A percentile compares a stretch with the other conserved stretches of the same genome.
Evolutionary conservation across 768 basidiomycete genomes (phyloP).

Genomic region (Mycena galericulata): DNA sequence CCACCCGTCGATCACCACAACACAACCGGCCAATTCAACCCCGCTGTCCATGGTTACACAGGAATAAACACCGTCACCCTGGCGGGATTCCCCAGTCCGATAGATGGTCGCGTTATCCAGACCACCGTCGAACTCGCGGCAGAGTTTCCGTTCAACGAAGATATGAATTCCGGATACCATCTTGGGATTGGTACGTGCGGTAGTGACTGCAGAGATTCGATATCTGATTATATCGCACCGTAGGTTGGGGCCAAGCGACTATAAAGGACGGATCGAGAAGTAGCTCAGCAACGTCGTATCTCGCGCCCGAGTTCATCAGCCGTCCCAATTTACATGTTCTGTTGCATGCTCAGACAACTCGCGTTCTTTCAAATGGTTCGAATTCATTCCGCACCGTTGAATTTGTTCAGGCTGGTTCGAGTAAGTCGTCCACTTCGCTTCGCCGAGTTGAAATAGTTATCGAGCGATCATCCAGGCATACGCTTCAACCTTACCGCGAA

Average conservation of each 20-base stretch:
- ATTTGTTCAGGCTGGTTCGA: neutral
- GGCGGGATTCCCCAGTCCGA: constrained; percentile 33
- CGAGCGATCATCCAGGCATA: no score
- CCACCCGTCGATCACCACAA: constrained; percentile 46
- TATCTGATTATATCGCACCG: neutral
- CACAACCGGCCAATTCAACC: constrained; percentile 41
- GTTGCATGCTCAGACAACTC: constrained; percentile 38
- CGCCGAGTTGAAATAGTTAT: no score
- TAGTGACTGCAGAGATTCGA: neutral
- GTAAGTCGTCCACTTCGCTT: no score
- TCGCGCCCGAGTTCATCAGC: no score
- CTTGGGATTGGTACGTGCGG: constrained; percentile 18
- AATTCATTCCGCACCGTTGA: neutral
- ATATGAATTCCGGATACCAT: constrained; percentile 31
- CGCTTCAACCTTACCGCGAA: constrained; percentile 34
- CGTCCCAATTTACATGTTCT: no score
- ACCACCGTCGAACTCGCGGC: constrained; percentile 39
- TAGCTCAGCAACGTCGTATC: no score
- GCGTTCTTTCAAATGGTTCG: constrained; percentile 31
- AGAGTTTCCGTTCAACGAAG: constrained; percentile 26
- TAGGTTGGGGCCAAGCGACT: constrained; percentile 39
- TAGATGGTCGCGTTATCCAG: constrained; percentile 39
- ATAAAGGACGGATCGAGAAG: constrained; percentile 36
- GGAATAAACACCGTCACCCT: constrained; percentile 41
- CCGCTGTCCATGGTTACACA: constrained; percentile 38